Evolutionary conservation across 768 basidiomycete species (phyloP).

Genomic region (Sistotremastrum niveocremeum): DNA sequence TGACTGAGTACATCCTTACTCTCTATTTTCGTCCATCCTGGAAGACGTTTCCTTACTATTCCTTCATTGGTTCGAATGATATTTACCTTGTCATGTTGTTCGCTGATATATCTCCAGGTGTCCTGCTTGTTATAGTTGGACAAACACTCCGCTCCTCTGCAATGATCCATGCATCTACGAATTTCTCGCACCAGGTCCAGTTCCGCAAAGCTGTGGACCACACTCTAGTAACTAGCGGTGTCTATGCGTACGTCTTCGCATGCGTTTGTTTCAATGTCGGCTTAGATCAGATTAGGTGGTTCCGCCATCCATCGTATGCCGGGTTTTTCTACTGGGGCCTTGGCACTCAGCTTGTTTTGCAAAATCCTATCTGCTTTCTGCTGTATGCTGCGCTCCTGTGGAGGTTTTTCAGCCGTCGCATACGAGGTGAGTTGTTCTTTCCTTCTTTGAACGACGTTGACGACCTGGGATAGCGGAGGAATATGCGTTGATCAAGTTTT

Average conservation of each 20-base stretch:
- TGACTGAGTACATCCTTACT: constrained; percentile 67
- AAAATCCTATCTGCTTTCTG: constrained; percentile 66
- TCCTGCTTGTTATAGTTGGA: constrained; percentile 48
- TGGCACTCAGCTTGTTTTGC: constrained; percentile 83
- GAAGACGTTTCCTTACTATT: constrained; percentile 48
- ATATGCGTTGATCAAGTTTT: constrained; percentile 63
- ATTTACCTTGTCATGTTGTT: constrained; percentile 3
- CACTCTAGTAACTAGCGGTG: constrained; percentile 71
- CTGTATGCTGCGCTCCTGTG: constrained; percentile 59
- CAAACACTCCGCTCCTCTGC: constrained; percentile 75
- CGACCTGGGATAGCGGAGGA: constrained; percentile 56
- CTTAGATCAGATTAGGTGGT: constrained; percentile 38
- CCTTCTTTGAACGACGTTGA: not conserved
- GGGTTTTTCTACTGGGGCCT: constrained; percentile 98
- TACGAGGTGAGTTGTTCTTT: constrained; percentile 43
- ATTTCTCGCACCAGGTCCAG: constrained; percentile 86
- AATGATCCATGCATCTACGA: constrained; percentile 93
- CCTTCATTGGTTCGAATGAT: constrained; percentile 34
- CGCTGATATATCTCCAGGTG: constrained; percentile 30
- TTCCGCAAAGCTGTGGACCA: constrained; percentile 62
- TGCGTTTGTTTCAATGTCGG: not conserved
- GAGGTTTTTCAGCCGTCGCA: constrained; percentile 78
- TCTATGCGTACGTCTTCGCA: constrained; percentile 58
- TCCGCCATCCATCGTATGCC: constrained; percentile 90
- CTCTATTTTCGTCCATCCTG: constrained; percentile 51